Conservation (phyloP, 1,284 basidiomycete genomes). For the Cryptococcus sp. region DNA sequence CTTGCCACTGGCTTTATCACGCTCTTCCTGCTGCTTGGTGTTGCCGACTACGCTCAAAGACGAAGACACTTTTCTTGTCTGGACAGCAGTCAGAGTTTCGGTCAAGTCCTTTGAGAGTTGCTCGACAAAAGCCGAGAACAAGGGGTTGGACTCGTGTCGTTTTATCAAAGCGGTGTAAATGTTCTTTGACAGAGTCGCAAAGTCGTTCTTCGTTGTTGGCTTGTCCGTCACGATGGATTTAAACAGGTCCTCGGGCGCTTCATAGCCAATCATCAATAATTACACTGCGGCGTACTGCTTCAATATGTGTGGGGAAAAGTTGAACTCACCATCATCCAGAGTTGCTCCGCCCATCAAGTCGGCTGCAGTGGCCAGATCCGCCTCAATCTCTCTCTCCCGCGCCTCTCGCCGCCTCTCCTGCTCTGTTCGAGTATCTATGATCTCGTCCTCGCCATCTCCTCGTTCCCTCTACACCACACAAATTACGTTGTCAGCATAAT, state of each 20-base stretch:
- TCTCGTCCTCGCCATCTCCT: conserved; percentile 58
- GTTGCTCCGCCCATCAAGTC: conserved; percentile 72
- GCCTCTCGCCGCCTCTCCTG: conserved; percentile 71
- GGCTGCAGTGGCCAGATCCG: conserved; percentile 79
- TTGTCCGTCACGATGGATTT: conserved; percentile 69
- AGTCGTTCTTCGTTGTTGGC: conserved; percentile 83
- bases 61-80: conserved; percentile 81
- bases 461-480: conserved; percentile 12
- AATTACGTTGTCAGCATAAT: not conserved
- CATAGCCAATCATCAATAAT: not conserved
- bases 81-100: conserved; percentile 75
- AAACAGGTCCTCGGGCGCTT: conserved; percentile 49
- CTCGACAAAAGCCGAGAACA: conserved; percentile 79
- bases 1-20: conserved; percentile 82
- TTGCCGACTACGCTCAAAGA: conserved; percentile 81
- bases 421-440: conserved; percentile 66
- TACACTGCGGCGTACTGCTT: not conserved
- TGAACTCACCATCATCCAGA: conserved; percentile 52
- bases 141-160: conserved; percentile 73
- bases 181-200: conserved; percentile 67
- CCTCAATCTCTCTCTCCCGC: conserved; percentile 74
- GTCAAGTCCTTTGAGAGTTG: conserved; percentile 73
- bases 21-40: conserved; percentile 87
- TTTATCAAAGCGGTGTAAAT: conserved; percentile 73
- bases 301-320: too few species aligned